Evolutionary conservation across 805 yeast genomes (phyloP), one percentile per base, ranked within the genome.

Genomic region (Starmerella apis): DNA sequence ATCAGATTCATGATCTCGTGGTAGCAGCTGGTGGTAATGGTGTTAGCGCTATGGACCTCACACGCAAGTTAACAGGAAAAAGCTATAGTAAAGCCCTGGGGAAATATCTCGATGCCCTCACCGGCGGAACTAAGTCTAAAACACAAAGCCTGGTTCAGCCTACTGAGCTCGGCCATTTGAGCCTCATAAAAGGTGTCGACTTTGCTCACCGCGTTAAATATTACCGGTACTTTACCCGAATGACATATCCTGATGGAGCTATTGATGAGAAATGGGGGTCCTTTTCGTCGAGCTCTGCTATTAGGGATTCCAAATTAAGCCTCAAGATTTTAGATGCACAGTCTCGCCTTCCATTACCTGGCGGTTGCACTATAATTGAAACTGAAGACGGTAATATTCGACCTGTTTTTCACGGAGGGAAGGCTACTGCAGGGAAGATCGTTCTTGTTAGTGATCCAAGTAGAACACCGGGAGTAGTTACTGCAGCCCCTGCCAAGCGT

Each of bases 131-230:
- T 6, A 51, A 48, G 25, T 31, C 49, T 30, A 56, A 49, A 11
- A 3, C 44, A 20, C 31, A 27, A 11, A 49, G 38, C 11, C 6
- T 22, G 2, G 23, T 23, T 6, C 35, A 43, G 42, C 37, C 47
- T 8, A 28, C 45, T 1, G 36, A 61, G 49, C 51, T 61, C 42
- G 67, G 62, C 48, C 67, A 61, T 51, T 63, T 64, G 50, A 68
- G 64, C 2, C 67, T 86, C 11, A 72, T 81, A 0, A 72, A 83
- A 54, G 79, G 80, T 16, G 77, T 78, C 52, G 94, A 84, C 60
- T 79, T 78, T 56, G 79, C 78, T 52, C 94, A 94, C 0, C 79
- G 86, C 55, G 71, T 74, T 51, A 82, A 84, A 59, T 83, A 78
- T 56, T 84, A 77, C 63, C 70, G 94, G 36, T 79, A 83, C 57